Percentiles rank a stretch among this genome's conserved stretches.
Conservation (phyloP, 2,329 filamentous ascomycete genomes). For the Tympanopsis confertula region DNA sequence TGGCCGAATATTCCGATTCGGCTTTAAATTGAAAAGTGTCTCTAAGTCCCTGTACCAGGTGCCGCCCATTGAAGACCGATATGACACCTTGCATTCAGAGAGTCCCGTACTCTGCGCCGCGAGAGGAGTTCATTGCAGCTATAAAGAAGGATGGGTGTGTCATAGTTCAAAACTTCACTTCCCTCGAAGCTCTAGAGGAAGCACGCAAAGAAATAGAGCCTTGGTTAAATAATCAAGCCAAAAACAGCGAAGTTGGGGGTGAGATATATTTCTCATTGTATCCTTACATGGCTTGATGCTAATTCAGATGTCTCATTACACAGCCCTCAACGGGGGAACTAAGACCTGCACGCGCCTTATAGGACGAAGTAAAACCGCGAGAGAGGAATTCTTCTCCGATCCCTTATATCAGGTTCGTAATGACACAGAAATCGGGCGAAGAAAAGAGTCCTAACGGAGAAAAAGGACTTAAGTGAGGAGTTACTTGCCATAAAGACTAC, state of each 20-base stretch:
- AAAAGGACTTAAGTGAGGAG: slow-evolving; percentile 15
- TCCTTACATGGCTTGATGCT: slow-evolving; percentile 7
- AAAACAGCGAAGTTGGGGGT: slow-evolving; percentile 11
- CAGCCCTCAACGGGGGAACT: slow-evolving; percentile 17
- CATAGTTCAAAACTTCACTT: slow-evolving; percentile 17
- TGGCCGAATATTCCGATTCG: too few species aligned
- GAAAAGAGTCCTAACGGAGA: not conserved
- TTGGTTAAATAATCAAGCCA: slow-evolving; percentile 12
- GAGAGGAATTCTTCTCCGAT: slow-evolving; percentile 21
- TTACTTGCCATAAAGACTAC: slow-evolving; percentile 21
- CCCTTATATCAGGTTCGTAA: slow-evolving; percentile 14
- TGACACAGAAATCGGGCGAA: not conserved
- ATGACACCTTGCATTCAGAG: too few species aligned
- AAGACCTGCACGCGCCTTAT: slow-evolving; percentile 20
- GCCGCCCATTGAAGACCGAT: too few species aligned
- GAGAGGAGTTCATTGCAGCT: slow-evolving; percentile 15
- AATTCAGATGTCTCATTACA: slow-evolving; percentile 8
- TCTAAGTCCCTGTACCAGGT: too few species aligned
- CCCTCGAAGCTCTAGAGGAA: slow-evolving; percentile 10
- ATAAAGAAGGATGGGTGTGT: slow-evolving; percentile 19
- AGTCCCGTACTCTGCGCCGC: too few species aligned
- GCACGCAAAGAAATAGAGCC: slow-evolving; percentile 14
- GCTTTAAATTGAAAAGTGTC: too few species aligned
- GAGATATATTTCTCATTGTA: slow-evolving; percentile 2
- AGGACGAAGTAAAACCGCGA: slow-evolving; percentile 18